phyloP scores from a whole-genome alignment of 768 basidiomycete species.

The Lactarius quietus region DNA sequence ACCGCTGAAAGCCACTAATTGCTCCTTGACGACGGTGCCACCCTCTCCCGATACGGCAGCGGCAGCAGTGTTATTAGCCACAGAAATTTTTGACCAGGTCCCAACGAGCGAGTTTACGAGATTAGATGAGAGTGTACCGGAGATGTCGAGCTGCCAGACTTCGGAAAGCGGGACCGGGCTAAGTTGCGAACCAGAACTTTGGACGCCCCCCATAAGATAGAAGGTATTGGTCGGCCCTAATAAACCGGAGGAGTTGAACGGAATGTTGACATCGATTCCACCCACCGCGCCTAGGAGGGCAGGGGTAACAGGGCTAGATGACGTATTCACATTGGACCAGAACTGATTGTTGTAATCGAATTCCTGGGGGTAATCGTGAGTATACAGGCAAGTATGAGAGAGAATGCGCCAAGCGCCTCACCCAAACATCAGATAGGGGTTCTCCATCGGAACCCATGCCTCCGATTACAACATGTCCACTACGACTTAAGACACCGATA shows the following conservation, averaged over 20 bases:
- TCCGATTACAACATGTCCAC: conserved; percentile 70
- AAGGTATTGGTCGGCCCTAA: conserved; percentile 67
- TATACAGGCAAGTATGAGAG: conserved; percentile 15
- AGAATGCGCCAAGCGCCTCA: conserved; percentile 36
- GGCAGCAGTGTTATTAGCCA: conserved; percentile 39
- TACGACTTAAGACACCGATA: conserved; percentile 48
- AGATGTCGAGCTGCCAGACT: conserved; percentile 65
- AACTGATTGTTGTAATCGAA: conserved; percentile 74
- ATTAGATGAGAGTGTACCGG: conserved; percentile 72
- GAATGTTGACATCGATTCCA: conserved; percentile 52
- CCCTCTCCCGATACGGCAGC: conserved; percentile 48
- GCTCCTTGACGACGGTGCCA: conserved; percentile 51
- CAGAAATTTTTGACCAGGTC: conserved; percentile 54
- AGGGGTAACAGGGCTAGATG: conserved; percentile 46
- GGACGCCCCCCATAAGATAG: conserved; percentile 68
- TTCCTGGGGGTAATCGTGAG: conserved; percentile 46
- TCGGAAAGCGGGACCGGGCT: conserved; percentile 51
- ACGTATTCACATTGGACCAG: conserved; percentile 59
- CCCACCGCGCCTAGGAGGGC: conserved; percentile 67
- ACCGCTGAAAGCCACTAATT: conserved; percentile 58
- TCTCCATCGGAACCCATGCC: conserved; percentile 55
- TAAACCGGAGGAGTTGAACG: conserved; percentile 40
- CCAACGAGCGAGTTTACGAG: conserved; percentile 46
- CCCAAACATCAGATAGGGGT: conserved; percentile 71
- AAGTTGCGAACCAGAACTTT: conserved; percentile 35